Evolutionary conservation across 2,329 filamentous ascomycete species (phyloP).

Genomic region (Colletotrichum tofieldiae): DNA sequence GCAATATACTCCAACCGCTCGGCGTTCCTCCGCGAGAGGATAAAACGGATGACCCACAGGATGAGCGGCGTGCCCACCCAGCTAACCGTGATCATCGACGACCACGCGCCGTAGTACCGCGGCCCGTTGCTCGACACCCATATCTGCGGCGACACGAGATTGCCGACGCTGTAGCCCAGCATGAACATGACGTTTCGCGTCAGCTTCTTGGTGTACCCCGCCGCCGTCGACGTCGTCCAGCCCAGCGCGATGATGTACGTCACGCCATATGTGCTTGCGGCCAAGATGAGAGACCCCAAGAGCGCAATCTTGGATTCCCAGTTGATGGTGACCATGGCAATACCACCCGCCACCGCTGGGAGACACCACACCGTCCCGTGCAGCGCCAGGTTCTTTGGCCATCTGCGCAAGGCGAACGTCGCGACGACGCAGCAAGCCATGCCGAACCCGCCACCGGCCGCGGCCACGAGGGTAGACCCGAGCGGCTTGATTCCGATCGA

Average conservation of each 20-base stretch:
- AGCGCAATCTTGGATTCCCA: conserved; percentile 51
- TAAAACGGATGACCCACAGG: conserved; percentile 52
- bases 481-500: conserved; percentile 54
- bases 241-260: conserved; percentile 56
- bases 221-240: conserved; percentile 55
- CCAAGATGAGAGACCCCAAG: conserved; percentile 51
- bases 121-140: conserved; percentile 50
- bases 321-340: conserved; percentile 51
- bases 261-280: conserved; percentile 51
- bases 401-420: conserved; percentile 49
- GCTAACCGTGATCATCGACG: conserved; percentile 50
- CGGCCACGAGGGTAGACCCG: conserved; percentile 57
- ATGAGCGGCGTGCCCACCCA: conserved; percentile 55
- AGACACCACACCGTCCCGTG: conserved; percentile 52
- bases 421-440: conserved; percentile 53
- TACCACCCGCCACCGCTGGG: conserved; percentile 49
- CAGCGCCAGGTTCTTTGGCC: conserved; percentile 52
- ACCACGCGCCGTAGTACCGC: conserved; percentile 53
- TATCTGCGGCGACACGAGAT: conserved; percentile 56
- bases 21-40: conserved; percentile 51
- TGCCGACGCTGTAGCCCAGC: conserved; percentile 54
- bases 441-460: conserved; percentile 55
- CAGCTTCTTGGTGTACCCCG: conserved; percentile 61
- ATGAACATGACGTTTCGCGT: conserved; percentile 58
- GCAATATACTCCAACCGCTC: conserved; percentile 51